Evolutionary conservation across 1,284 basidiomycete species (phyloP), one percentile per base, ranked within the genome.

Genomic region (Earliella scabrosa): DNA sequence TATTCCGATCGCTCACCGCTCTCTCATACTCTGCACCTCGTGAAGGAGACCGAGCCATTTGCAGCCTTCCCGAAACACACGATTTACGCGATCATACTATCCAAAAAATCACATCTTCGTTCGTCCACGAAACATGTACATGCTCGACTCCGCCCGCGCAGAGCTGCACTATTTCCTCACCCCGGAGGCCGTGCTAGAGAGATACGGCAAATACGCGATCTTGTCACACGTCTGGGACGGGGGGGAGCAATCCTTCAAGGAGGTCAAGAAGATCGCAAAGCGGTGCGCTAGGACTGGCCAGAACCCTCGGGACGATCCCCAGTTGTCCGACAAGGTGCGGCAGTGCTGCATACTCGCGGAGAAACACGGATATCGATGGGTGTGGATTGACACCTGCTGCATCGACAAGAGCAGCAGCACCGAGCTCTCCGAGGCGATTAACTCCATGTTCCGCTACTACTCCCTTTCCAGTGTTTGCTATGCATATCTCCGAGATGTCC

Each of bases 371-470:
- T 40, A 52, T 34, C 23, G 26, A 8, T 52, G 50, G 50, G 11
- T 45, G 7, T 52, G 50, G 50, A 36, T 36, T 11, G 50, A 52
- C 20, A 52, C 50, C n/a, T 52, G 50, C 16, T 52, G 50, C n/a
- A 52, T 52, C 41, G 41, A 52, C 50, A 52, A 52, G 41, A 24
- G 31, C 10, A 52, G 44, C 36, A 45, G 41, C 24, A 5, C 50
- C 4, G 50, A 52, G 23, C 50, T 52, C 24, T 45, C 41, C 7
- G 52, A 53, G 21, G 52, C 52, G 5, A 48, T 53, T 23, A 52
- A 52, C 35, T 44, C 50, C n/a, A 52, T 52, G 50, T 52, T 45
- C 32, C 29, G n/a, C 14, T 53, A 31, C 24, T 53, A 53, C 24
- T 32, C 29, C 9, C 38, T 34, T 16, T 27, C 52, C 18, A 5